phyloP scores from a whole-genome alignment of 192 early-diverging fungal genomes.

The Kappamyces sp. region DNA sequence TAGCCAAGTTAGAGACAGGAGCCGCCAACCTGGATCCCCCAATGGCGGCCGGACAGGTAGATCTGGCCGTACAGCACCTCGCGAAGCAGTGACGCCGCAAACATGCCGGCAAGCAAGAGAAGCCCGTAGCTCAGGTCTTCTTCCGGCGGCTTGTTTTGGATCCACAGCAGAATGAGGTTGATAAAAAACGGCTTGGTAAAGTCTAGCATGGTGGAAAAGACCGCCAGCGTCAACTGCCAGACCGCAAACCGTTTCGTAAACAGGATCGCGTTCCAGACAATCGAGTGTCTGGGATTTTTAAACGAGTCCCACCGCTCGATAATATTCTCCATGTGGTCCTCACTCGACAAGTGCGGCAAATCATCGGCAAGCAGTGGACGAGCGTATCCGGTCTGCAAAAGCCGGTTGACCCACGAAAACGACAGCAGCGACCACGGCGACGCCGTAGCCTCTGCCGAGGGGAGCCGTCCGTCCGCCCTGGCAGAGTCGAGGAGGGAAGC shows the following conservation, averaged over 20 bases:
- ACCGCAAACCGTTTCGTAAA: conserved; percentile 7
- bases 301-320: conserved; percentile 1
- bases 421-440: conserved; percentile 27
- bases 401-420: conserved; percentile 41
- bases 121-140: conserved; percentile 9
- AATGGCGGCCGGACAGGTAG: conserved; percentile 17
- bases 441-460: conserved; percentile 17
- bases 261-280: conserved; percentile 1
- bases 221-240: conserved; percentile 20
- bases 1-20: no score
- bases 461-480: not conserved
- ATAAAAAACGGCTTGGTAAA: conserved; percentile 41
- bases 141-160: conserved; percentile 18
- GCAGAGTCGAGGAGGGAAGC: not conserved
- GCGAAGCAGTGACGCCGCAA: conserved; percentile 7
- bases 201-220: conserved; percentile 17
- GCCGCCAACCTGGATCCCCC: conserved; percentile 8
- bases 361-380: conserved; percentile 28
- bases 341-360: conserved; percentile 28
- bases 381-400: conserved; percentile 29
- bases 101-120: conserved; percentile 23
- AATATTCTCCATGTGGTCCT: conserved; percentile 27
- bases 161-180: conserved; percentile 33
- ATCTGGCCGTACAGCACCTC: conserved; percentile 18
- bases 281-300: not conserved